Evolutionary conservation across 805 yeast genomes (phyloP).

Genomic region (Nematodospora valgi): DNA sequence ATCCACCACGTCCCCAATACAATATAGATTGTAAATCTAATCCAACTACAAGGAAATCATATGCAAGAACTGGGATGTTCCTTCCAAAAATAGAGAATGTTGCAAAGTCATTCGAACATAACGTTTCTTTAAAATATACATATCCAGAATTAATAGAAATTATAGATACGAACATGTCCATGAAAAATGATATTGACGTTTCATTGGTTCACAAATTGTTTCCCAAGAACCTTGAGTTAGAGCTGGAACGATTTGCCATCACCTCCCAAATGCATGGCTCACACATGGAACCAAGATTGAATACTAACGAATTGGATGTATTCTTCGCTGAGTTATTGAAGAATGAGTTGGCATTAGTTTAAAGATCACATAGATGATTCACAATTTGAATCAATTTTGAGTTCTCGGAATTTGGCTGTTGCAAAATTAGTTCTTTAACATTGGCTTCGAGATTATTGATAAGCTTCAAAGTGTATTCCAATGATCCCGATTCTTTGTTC

Average conservation of each 20-base stretch:
- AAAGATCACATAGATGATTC: slow-evolving; percentile 17
- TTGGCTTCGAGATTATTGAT: slow-evolving; percentile 18
- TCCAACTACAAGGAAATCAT: slow-evolving; percentile 1
- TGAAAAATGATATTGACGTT: slow-evolving; percentile 19
- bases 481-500: slow-evolving; percentile 19
- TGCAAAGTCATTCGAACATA: slow-evolving; percentile 16
- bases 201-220: slow-evolving; percentile 20
- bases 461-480: slow-evolving; percentile 21
- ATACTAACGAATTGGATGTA: slow-evolving; percentile 19
- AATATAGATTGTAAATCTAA: background rate
- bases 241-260: slow-evolving; percentile 16
- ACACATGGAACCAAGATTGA: background rate
- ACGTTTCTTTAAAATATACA: slow-evolving; percentile 12
- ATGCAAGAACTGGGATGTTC: background rate
- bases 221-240: slow-evolving; percentile 22
- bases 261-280: slow-evolving; percentile 8
- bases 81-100: slow-evolving; percentile 5
- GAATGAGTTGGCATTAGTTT: background rate
- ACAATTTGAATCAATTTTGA: slow-evolving; percentile 14
- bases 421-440: slow-evolving; percentile 14
- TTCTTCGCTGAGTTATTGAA: slow-evolving; percentile 14
- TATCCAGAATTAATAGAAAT: slow-evolving; percentile 19
- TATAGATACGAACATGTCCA: slow-evolving; percentile 13
- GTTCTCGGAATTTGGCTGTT: slow-evolving; percentile 3
- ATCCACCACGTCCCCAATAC: slow-evolving; percentile 3